A percentile compares a stretch with the other conserved stretches of the same genome.
These are phyloP conservation scores for Pichia sp. DNA, from an alignment of 1,139 yeast genomes.

Conservation along the genomic window DNA sequence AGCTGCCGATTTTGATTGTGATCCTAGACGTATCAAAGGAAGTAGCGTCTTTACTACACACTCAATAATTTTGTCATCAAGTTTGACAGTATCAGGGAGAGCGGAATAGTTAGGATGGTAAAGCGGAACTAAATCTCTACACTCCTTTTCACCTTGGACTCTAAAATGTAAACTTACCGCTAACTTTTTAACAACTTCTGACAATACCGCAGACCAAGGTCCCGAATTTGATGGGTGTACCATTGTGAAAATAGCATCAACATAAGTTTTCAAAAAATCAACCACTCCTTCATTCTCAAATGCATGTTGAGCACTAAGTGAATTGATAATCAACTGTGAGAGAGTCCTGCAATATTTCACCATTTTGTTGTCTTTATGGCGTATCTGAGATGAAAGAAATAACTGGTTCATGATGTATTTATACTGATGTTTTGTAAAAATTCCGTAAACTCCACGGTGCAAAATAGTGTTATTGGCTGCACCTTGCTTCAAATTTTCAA, in stretches of 20 bases:
- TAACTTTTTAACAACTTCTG: conserved; percentile 57
- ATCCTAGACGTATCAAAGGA: conserved; percentile 63
- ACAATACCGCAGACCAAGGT: conserved; percentile 71
- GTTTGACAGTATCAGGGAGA: conserved; percentile 44
- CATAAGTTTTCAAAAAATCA: conserved; percentile 48
- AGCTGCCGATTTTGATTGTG: conserved; percentile 67
- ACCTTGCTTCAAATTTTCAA: conserved; percentile 40
- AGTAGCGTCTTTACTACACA: conserved; percentile 53
- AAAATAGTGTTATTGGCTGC: conserved; percentile 33
- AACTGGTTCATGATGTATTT: conserved; percentile 54
- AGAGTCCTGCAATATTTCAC: conserved; percentile 36
- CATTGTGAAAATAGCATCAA: conserved; percentile 75
- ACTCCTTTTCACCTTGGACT: conserved; percentile 43
- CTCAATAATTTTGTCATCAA: conserved; percentile 41
- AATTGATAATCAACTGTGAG: conserved; percentile 60
- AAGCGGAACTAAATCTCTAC: conserved; percentile 26
- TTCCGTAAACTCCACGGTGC: conserved; percentile 47
- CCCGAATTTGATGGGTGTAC: conserved; percentile 91
- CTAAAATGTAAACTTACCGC: conserved; percentile 59
- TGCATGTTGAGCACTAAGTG: conserved; percentile 51
- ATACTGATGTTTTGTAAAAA: conserved; percentile 62
- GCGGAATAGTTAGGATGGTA: conserved; percentile 39
- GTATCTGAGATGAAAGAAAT: conserved; percentile 38
- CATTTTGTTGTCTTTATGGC: conserved; percentile 23
- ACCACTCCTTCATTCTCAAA: conserved; percentile 45